A percentile compares a stretch with the other conserved stretches of the same genome.
Evolutionary conservation across 2,329 filamentous ascomycete genomes (phyloP).

Genomic region (Magnaporthiopsis rhizophila): DNA sequence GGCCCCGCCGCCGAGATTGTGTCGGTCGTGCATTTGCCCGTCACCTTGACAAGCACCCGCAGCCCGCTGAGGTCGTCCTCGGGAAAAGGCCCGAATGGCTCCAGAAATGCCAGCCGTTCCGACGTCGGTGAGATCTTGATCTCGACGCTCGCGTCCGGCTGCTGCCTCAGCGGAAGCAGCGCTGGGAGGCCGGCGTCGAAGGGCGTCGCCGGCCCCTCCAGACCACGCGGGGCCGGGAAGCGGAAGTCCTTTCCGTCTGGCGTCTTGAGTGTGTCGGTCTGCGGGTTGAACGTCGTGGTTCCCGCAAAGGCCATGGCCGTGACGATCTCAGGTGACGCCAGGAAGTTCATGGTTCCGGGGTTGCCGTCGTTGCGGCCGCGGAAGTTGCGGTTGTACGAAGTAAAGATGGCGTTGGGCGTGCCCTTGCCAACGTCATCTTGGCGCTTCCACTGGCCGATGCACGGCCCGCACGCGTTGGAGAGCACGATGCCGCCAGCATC

Average conservation of each 20-base stretch:
- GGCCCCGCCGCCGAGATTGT: constrained; percentile 95
- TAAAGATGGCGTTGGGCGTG: constrained; percentile 86
- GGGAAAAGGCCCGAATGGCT: constrained; percentile 85
- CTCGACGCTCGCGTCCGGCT: constrained; percentile 60
- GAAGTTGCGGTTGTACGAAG: constrained; percentile 98
- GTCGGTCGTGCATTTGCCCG: constrained; percentile 97
- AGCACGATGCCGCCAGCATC: constrained; percentile 81
- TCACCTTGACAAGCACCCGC: constrained; percentile 88
- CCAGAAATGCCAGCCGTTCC: constrained; percentile 79
- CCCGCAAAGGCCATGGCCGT: constrained; percentile 94
- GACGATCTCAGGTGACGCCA: constrained; percentile 92
- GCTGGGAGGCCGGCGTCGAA: constrained; percentile 72
- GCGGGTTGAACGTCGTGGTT: constrained; percentile 88
- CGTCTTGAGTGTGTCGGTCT: constrained; percentile 77
- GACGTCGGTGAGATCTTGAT: constrained; percentile 83
- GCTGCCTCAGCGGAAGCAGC: constrained; percentile 56
- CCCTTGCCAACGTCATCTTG: constrained; percentile 80
- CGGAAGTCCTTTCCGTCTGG: constrained; percentile 75
- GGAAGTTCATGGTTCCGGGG: constrained; percentile 95
- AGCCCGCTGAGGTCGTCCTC: constrained; percentile 64
- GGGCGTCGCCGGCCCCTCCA: constrained; percentile 49
- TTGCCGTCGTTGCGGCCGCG: constrained; percentile 95
- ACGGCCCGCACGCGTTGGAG: constrained; percentile 90
- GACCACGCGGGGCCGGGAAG: constrained; percentile 72
- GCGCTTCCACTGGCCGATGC: constrained; percentile 92